phyloP scores from a whole-genome alignment of 768 basidiomycete genomes.

The Auricularia sp. region DNA sequence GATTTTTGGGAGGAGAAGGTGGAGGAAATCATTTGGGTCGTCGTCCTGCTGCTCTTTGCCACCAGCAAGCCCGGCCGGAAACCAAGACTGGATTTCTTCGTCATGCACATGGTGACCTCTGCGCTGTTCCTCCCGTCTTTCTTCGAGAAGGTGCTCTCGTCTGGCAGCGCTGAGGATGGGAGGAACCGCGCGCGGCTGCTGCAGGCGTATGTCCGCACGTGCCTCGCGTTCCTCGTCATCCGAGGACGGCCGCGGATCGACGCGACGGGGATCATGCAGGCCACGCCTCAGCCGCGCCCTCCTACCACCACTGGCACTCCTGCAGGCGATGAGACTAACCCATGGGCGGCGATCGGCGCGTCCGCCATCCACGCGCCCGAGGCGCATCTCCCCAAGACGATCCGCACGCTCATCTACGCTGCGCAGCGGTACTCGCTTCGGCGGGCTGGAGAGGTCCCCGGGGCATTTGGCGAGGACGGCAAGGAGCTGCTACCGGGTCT shows the following conservation, averaged over 20 bases:
- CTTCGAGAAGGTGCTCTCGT: slow-evolving; percentile 22
- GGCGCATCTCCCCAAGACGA: slow-evolving; percentile 40
- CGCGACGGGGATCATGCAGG: slow-evolving; percentile 14
- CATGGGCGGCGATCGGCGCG: slow-evolving; percentile 43
- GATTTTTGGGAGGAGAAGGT: slow-evolving; percentile 27
- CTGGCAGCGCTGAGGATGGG: not conserved
- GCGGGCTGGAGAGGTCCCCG: slow-evolving; percentile 30
- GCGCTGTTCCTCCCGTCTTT: slow-evolving; percentile 40
- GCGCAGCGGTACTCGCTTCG: slow-evolving; percentile 37
- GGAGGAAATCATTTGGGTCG: slow-evolving; percentile 42
- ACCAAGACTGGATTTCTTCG: slow-evolving; percentile 46
- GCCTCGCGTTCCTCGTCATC: slow-evolving; percentile 27
- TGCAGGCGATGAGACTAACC: slow-evolving; percentile 29
- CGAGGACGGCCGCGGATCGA: slow-evolving; percentile 49
- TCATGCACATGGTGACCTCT: slow-evolving; percentile 49
- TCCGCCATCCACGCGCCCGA: slow-evolving; percentile 41
- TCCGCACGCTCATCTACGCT: slow-evolving; percentile 41
- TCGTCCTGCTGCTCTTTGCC: slow-evolving; percentile 38
- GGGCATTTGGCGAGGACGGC: slow-evolving; percentile 30
- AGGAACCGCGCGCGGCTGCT: slow-evolving; percentile 36
- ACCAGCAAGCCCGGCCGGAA: slow-evolving; percentile 37
- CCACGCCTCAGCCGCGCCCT: not conserved
- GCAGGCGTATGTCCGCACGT: slow-evolving; percentile 30
- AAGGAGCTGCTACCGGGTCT: slow-evolving; percentile 39
- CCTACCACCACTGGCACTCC: not conserved